Conservation (phyloP, 176 grass and related monocot genomes). For the Typha latifolia region DNA sequence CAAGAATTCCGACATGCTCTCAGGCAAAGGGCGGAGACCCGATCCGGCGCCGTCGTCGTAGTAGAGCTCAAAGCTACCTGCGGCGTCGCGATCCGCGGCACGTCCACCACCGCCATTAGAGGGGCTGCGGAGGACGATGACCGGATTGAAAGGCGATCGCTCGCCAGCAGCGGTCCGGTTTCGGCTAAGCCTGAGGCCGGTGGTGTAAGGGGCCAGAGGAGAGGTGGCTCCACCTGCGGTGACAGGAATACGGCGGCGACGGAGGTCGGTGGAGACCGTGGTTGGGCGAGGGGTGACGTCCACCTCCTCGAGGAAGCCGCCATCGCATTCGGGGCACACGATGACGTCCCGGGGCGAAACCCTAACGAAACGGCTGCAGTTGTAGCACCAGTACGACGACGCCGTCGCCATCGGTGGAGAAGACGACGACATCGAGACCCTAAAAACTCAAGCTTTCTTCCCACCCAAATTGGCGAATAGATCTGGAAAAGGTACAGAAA, state of each 20-base stretch:
- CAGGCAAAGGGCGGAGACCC: constrained; percentile 50
- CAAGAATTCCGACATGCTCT: constrained; percentile 53
- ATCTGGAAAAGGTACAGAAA: background rate
- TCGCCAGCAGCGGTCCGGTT: constrained; percentile 32
- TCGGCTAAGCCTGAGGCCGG: constrained; percentile 9
- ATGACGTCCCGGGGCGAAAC: constrained; percentile 31
- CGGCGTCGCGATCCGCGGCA: background rate
- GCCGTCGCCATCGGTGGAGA: constrained; percentile 1
- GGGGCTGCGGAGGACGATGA: constrained; percentile 62
- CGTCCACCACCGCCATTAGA: constrained; percentile 1
- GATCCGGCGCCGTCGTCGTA: constrained; percentile 67
- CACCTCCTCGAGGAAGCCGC: constrained; percentile 73
- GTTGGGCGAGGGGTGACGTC: background rate
- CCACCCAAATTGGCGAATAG: background rate
- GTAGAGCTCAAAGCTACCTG: constrained; percentile 52
- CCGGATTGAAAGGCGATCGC: constrained; percentile 55
- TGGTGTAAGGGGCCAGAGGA: background rate
- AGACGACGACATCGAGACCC: constrained; percentile 39
- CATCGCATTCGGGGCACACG: constrained; percentile 68
- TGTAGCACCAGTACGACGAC: constrained; percentile 70
- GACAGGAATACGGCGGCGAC: constrained; percentile 16
- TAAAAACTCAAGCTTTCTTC: background rate
- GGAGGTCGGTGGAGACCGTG: constrained; percentile 7
- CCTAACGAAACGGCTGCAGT: constrained; percentile 63
- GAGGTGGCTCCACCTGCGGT: background rate